Evolutionary conservation across 768 basidiomycete species (phyloP).

Genomic region (Ramaria sp.): DNA sequence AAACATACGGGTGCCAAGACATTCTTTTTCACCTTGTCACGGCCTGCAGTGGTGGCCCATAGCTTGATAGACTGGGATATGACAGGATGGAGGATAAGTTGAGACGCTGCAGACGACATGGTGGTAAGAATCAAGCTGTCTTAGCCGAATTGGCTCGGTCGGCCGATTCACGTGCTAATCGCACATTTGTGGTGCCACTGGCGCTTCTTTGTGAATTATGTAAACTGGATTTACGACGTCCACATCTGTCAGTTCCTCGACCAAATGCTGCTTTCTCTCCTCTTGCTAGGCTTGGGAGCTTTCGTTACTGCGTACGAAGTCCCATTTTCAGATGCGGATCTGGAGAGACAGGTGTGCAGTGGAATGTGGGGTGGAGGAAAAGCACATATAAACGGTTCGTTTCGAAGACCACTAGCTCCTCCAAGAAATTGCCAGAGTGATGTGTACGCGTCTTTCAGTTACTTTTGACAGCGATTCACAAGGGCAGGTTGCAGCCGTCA

Average conservation of each 20-base stretch:
- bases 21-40: conserved; percentile 65
- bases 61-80: conserved; percentile 69
- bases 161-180: conserved; percentile 3
- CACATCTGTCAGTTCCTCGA: background rate
- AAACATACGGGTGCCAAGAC: conserved; percentile 6
- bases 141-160: background rate
- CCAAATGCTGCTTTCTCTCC: background rate
- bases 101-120: conserved; percentile 44
- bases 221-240: background rate
- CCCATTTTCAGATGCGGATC: conserved; percentile 64
- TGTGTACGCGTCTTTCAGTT: conserved; percentile 25
- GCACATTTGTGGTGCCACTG: no score
- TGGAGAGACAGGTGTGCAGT: conserved; percentile 83
- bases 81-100: conserved; percentile 77
- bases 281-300: conserved; percentile 1
- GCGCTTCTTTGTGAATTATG: no score
- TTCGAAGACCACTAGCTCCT: conserved; percentile 13
- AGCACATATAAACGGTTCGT: conserved; percentile 74
- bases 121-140: background rate
- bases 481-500: conserved; percentile 87
- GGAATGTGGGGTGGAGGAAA: conserved; percentile 83
- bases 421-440: conserved; percentile 9
- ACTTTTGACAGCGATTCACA: conserved; percentile 67
- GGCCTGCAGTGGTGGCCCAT: conserved; percentile 69
- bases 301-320: conserved; percentile 41